Evolutionary conservation across 345 rosid species (phyloP), one percentile per base, ranked within the genome.

Genomic region (Theobroma cacao): DNA sequence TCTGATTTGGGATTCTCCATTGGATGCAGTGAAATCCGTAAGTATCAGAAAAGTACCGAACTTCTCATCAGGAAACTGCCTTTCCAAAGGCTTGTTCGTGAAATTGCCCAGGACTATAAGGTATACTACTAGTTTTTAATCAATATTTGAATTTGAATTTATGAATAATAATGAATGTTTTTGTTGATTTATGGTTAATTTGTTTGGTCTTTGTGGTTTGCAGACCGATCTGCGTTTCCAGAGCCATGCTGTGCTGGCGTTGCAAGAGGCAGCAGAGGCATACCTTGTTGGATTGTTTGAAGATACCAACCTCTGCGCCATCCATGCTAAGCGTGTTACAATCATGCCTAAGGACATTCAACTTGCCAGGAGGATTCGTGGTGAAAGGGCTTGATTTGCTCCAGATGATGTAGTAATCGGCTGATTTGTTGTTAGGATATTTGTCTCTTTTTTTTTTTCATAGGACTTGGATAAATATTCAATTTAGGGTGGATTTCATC

Each of bases 221-320:
- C 88, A 90, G 89, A 92, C 95, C 0, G 98, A 94, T 78, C 70
- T 92, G 80, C 94, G 98, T 81, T 94, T 94, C 91, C 95, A 94
- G 86, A 94, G 97, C 87, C 97, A 92, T 26, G 97, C 98, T 0
- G 98, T 94, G 0, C 80, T 92, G 40, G 97, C 98, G 0, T 87
- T 92, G n/a, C 98, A 94, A 84, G 98, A 94, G 87, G 98, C 98
- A 0, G 98, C 97, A 0, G 98, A 93, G 83, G 98, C 98, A 0
- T 94, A 94, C 77, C 87, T 94, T 0, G 98, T 94, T 9, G 98
- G 98, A 34, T 84, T 94, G 74, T 94, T 94, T 28, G 98, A 94
- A 83, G 98, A 94, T 79, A 94, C 98, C 30, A 94, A 93, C 77
- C 88, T 93, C 6, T 93, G 98, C 9, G 98, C 98, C 3, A 94